Evolutionary conservation across 192 early-diverging fungal species (phyloP).

Genomic region (Mortierella antarctica): DNA sequence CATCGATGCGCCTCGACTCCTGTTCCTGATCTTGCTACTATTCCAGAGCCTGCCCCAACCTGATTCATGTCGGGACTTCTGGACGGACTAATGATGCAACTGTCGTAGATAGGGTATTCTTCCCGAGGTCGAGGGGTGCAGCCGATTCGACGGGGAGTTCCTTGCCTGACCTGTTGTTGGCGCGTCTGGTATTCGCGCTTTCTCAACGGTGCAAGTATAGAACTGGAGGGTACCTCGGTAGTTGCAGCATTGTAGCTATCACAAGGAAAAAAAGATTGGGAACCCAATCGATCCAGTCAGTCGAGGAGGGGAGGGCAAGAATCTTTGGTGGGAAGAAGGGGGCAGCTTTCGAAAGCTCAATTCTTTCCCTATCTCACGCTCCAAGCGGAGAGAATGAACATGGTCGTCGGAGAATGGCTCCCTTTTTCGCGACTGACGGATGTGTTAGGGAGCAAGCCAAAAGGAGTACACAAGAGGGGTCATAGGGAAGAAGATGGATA

Average conservation of each 20-base stretch:
- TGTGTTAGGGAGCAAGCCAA: too few species aligned
- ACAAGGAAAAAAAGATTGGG: too few species aligned
- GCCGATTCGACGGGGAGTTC: slow-evolving; percentile 26
- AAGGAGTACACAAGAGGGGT: too few species aligned
- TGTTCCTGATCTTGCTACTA: too few species aligned
- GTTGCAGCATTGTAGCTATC: slow-evolving; percentile 15
- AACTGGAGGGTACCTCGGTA: neutral
- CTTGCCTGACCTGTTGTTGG: slow-evolving; percentile 34
- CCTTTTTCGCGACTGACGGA: too few species aligned
- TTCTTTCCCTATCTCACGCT: neutral
- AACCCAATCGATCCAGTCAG: neutral
- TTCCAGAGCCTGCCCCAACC: too few species aligned
- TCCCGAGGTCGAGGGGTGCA: slow-evolving; percentile 9
- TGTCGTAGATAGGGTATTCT: neutral
- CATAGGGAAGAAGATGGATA: too few species aligned
- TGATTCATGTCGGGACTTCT: too few species aligned
- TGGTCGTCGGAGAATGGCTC: neutral
- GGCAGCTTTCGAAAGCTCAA: too few species aligned
- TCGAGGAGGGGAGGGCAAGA: neutral
- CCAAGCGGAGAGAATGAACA: neutral
- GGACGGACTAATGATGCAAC: neutral
- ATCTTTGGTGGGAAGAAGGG: neutral
- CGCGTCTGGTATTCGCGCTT: slow-evolving; percentile 44
- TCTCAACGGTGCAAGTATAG: slow-evolving; percentile 24
- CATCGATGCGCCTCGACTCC: too few species aligned